Evolutionary conservation across 371 early-diverging fungal genomes (phyloP).

Genomic region (Sanchytrium tribonematis): DNA sequence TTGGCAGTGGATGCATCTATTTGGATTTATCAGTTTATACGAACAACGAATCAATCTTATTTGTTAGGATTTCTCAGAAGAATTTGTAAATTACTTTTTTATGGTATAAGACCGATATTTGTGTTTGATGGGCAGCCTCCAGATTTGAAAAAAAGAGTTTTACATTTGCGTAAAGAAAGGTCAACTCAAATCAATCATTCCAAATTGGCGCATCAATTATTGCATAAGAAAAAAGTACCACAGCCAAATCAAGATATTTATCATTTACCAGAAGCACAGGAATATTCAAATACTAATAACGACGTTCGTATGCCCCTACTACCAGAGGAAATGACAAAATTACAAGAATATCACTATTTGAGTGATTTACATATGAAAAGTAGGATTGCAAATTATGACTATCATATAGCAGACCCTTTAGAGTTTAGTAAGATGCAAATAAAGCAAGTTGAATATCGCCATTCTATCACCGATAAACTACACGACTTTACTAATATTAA

Average conservation of each 20-base stretch:
- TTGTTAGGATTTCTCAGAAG: slow-evolving; percentile 73
- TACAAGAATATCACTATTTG: not conserved
- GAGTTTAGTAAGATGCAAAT: not conserved
- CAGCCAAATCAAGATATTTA: not conserved
- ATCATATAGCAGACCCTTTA: not conserved
- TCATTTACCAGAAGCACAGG: not conserved
- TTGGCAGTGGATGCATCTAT: slow-evolving; percentile 40
- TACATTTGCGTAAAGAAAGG: not conserved
- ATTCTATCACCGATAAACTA: not conserved
- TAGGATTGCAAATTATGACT: not conserved
- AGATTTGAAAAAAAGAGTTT: not conserved
- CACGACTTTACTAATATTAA: not conserved
- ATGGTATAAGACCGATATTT: slow-evolving; percentile 69
- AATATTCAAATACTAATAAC: not conserved
- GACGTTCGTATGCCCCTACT: not conserved
- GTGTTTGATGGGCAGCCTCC: slow-evolving; percentile 71
- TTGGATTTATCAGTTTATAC: slow-evolving; percentile 83
- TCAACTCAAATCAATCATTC: not conserved
- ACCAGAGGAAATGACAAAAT: not conserved
- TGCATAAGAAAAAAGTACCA: not conserved
- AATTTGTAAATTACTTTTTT: slow-evolving; percentile 70
- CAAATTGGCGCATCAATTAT: not conserved
- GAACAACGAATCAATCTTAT: slow-evolving; percentile 34
- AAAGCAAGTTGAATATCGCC: not conserved
- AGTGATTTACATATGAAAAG: not conserved